Percentiles rank a stretch among this genome's conserved stretches.
These are phyloP conservation scores for Heterobasidion irregulare DNA, from an alignment of 1,284 basidiomycete species.

Conservation along the genomic window DNA sequence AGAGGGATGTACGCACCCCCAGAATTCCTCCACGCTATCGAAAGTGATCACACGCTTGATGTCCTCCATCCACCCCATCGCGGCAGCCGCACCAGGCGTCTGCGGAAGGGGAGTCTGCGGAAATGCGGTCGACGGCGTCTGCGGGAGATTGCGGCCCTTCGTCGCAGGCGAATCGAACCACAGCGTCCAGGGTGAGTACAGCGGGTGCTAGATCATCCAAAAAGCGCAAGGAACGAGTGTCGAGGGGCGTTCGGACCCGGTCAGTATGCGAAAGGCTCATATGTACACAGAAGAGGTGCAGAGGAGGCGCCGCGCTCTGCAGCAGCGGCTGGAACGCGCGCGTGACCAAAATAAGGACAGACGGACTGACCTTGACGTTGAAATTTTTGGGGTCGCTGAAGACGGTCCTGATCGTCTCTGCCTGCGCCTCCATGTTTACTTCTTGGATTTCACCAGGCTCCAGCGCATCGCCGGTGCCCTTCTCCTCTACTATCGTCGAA, in stretches of 20 bases:
- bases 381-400: conserved; percentile 86
- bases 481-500: conserved; percentile 16
- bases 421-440: conserved; percentile 71
- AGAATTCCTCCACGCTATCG: conserved; percentile 95
- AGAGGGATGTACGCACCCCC: conserved; percentile 59
- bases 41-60: conserved; percentile 92
- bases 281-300: background rate
- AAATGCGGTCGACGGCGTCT: conserved; percentile 74
- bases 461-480: conserved; percentile 22
- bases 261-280: conserved; percentile 3
- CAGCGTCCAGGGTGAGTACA: conserved; percentile 92
- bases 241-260: no score
- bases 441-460: conserved; percentile 77
- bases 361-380: conserved; percentile 73
- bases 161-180: conserved; percentile 94
- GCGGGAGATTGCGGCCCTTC: conserved; percentile 81
- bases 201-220: conserved; percentile 51
- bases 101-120: conserved; percentile 65
- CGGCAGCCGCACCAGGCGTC: conserved; percentile 59
- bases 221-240: background rate
- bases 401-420: conserved; percentile 81
- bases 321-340: background rate
- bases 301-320: background rate
- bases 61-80: conserved; percentile 94
- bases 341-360: background rate